These are phyloP conservation scores for Alectoria sarmentosa DNA, from an alignment of 495 filamentous ascomycete species.

Conservation along the genomic window DNA sequence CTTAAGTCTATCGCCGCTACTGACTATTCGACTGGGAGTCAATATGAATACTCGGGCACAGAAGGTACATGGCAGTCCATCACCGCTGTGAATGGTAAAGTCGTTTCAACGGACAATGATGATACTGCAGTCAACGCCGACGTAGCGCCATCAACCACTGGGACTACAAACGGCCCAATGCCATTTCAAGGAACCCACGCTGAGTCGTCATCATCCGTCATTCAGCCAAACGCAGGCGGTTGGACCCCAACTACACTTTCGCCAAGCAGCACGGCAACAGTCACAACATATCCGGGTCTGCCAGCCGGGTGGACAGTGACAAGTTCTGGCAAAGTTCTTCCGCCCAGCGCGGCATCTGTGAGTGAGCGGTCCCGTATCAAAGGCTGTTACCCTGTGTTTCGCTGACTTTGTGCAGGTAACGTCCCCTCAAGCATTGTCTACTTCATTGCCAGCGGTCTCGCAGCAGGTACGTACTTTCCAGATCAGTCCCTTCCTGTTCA, in stretches of 20 bases:
- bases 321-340: slow-evolving; percentile 52
- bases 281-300: slow-evolving; percentile 44
- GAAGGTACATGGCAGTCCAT: slow-evolving; percentile 78
- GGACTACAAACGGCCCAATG: slow-evolving; percentile 48
- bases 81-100: slow-evolving; percentile 60
- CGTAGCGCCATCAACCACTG: slow-evolving; percentile 43
- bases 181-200: slow-evolving; percentile 61
- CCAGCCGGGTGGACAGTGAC: slow-evolving; percentile 71
- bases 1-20: slow-evolving; percentile 67
- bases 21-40: slow-evolving; percentile 84
- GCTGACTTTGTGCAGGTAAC: slow-evolving; percentile 42
- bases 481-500: background rate
- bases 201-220: slow-evolving; percentile 40
- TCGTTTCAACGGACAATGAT: slow-evolving; percentile 46
- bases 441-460: slow-evolving; percentile 39
- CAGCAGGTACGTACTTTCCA: slow-evolving; percentile 32
- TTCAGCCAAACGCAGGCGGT: slow-evolving; percentile 52
- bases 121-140: slow-evolving; percentile 27
- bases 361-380: slow-evolving; percentile 40
- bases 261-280: slow-evolving; percentile 35
- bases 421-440: slow-evolving; percentile 38
- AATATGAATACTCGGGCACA: slow-evolving; percentile 71
- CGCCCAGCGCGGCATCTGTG: slow-evolving; percentile 41
- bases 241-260: slow-evolving; percentile 46
- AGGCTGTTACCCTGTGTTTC: slow-evolving; percentile 17